phyloP scores from a whole-genome alignment of 2,329 filamentous ascomycete species.

The Periconia sp. region DNA sequence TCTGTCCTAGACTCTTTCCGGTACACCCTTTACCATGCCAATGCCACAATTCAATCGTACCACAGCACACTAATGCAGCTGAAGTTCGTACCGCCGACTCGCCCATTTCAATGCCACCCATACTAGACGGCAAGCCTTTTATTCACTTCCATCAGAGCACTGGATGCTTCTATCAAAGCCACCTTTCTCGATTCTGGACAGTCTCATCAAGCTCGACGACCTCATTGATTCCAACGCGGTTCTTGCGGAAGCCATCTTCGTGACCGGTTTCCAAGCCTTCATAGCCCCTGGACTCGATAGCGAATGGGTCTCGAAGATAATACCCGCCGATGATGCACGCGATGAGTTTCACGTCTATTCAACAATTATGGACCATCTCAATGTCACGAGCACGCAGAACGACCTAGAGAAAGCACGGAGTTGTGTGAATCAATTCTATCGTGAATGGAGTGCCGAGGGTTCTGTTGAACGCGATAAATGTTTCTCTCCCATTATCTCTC shows the following conservation, averaged over 20 bases:
- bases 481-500: constrained; percentile 71
- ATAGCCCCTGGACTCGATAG: constrained; percentile 33
- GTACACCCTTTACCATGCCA: constrained; percentile 54
- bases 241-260: constrained; percentile 76
- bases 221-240: constrained; percentile 88
- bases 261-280: constrained; percentile 41
- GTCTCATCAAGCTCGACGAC: constrained; percentile 75
- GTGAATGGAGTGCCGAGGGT: constrained; percentile 88
- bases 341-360: constrained; percentile 38
- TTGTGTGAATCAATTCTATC: constrained; percentile 89
- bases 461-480: constrained; percentile 71
- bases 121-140: constrained; percentile 87
- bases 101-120: constrained; percentile 92
- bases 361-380: constrained; percentile 64
- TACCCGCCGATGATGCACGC: constrained; percentile 29
- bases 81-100: constrained; percentile 78
- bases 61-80: neutral
- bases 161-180: constrained; percentile 79
- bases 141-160: constrained; percentile 80
- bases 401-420: constrained; percentile 92
- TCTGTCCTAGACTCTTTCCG: constrained; percentile 85
- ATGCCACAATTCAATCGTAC: neutral
- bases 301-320: constrained; percentile 35
- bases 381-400: constrained; percentile 66
- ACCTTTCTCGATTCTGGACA: constrained; percentile 81